Base-by-base conservation (phyloP, 495 filamentous ascomycete genomes). In the Sordaria brevicollis region DNA sequence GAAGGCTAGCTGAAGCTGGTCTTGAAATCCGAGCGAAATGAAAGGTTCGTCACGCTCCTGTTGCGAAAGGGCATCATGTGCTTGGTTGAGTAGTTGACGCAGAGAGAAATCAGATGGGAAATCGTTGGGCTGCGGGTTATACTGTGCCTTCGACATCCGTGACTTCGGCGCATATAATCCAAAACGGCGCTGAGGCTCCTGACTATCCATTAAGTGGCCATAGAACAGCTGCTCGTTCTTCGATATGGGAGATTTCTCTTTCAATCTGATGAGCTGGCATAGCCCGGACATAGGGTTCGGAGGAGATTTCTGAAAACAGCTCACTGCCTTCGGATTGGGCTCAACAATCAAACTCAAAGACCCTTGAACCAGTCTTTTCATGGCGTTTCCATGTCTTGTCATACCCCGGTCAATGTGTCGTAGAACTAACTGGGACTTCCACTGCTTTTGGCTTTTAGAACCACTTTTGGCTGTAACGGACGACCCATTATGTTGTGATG, bases 1-100 rank as follows among this genome's bases (percentile, higher is more conserved):
- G 0, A 75, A 34, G 2, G 71, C 73, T 37, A 73, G 29, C n/a
- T 66, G 62, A 10, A 75, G 43, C 37, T 69, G 37, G 0, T 72
- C 34, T 3, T 37, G 67, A 36, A 69, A 68, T 29, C 54, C 37
- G 19, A 67, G 65, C n/a, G n/a, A n/a, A n/a, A n/a, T n/a, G n/a
- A n/a, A n/a, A n/a, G n/a, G n/a, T n/a, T n/a, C n/a, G n/a, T n/a
- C n/a, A n/a, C n/a, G n/a, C n/a, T n/a, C n/a, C n/a, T n/a, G n/a
- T 17, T 17, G 69, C n/a, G 65, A 66, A 3, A 67, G 34, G 31
- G n/a, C 49, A 31, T 25, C n/a, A 11, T 38, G 38, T 5, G 21
- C 65, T 8, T 65, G 65, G 17, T 39, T 19, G 66, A 71, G 70
- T 9, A 71, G 6, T n/a, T 67, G 38, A 33, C 70, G 70, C 9